phyloP scores from a whole-genome alignment of 1,284 basidiomycete species.

The Melanopsichium pennsylvanicum region DNA sequence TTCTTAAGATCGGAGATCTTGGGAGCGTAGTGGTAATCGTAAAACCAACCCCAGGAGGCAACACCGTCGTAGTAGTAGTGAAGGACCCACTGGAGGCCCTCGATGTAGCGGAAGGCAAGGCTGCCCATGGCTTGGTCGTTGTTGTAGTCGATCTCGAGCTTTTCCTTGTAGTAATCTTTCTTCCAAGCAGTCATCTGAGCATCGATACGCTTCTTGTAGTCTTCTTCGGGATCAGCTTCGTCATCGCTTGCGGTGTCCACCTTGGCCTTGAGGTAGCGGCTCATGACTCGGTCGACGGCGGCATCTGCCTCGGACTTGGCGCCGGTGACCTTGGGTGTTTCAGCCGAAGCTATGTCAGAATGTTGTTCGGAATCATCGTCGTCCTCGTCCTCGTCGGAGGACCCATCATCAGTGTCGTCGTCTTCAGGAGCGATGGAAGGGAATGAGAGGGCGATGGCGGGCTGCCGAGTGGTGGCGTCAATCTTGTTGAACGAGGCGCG shows the following conservation, averaged over 20 bases:
- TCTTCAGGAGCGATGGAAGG: slow-evolving; percentile 34
- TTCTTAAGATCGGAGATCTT: slow-evolving; percentile 78
- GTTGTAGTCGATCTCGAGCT: slow-evolving; percentile 67
- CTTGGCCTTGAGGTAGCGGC: slow-evolving; percentile 86
- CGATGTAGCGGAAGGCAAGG: slow-evolving; percentile 75
- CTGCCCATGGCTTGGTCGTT: slow-evolving; percentile 69
- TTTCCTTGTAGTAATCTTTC: slow-evolving; percentile 78
- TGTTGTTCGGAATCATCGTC: slow-evolving; percentile 60
- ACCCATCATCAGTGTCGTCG: slow-evolving; percentile 25
- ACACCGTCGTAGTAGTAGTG: slow-evolving; percentile 98
- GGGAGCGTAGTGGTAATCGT: slow-evolving; percentile 90
- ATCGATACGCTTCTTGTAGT: slow-evolving; percentile 76
- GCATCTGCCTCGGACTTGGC: slow-evolving; percentile 61
- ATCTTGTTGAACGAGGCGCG: slow-evolving; percentile 58
- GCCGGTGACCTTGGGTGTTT: slow-evolving; percentile 66
- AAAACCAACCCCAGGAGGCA: slow-evolving; percentile 98
- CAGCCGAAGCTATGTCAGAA: slow-evolving; percentile 66
- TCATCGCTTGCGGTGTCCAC: slow-evolving; percentile 45
- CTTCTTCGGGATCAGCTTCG: slow-evolving; percentile 40
- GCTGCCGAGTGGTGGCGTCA: slow-evolving; percentile 52
- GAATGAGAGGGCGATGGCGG: slow-evolving; percentile 52
- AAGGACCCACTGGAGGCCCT: slow-evolving; percentile 98
- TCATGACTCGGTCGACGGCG: slow-evolving; percentile 83
- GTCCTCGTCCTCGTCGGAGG: slow-evolving; percentile 36
- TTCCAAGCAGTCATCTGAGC: slow-evolving; percentile 95